phyloP scores from a whole-genome alignment of 306 rosid genomes.

The Ormosia semicastrata region DNA sequence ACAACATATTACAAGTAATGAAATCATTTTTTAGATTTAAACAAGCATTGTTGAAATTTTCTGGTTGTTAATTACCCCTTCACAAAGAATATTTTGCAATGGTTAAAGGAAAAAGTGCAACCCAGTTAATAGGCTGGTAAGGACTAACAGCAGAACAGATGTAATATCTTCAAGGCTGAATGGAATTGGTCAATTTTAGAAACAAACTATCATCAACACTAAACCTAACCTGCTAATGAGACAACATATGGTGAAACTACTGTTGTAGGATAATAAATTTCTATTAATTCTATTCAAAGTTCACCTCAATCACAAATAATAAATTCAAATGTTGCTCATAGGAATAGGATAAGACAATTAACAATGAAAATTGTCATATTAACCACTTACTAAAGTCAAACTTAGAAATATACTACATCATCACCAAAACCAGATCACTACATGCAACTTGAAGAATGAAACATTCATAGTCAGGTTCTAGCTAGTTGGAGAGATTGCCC shows the following conservation, averaged over 20 bases:
- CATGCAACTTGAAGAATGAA: not conserved
- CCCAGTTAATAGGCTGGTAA: too few relatives aligned
- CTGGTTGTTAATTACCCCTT: too few relatives aligned
- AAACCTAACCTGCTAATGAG: not conserved
- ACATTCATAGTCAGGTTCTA: not conserved
- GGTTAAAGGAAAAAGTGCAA: too few relatives aligned
- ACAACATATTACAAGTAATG: too few relatives aligned
- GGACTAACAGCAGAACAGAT: too few relatives aligned
- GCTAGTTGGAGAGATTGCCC: not conserved
- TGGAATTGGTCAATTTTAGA: not conserved
- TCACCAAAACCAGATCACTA: not conserved
- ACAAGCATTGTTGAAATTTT: too few relatives aligned
- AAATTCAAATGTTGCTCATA: not conserved
- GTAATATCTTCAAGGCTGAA: not conserved
- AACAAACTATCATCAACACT: not conserved
- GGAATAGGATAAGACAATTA: not conserved
- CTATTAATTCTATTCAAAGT: not conserved
- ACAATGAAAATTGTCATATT: not conserved
- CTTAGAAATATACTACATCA: not conserved
- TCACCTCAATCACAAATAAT: not conserved
- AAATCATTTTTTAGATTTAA: too few relatives aligned
- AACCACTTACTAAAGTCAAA: not conserved
- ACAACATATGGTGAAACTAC: not conserved
- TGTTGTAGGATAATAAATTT: not conserved
- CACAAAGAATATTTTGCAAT: too few relatives aligned